A percentile compares a stretch with the other conserved stretches of the same genome.
These are phyloP conservation scores for Trypanosoma cruzi DNA, from an alignment of 208 protist genomes.

Conservation along the genomic window DNA sequence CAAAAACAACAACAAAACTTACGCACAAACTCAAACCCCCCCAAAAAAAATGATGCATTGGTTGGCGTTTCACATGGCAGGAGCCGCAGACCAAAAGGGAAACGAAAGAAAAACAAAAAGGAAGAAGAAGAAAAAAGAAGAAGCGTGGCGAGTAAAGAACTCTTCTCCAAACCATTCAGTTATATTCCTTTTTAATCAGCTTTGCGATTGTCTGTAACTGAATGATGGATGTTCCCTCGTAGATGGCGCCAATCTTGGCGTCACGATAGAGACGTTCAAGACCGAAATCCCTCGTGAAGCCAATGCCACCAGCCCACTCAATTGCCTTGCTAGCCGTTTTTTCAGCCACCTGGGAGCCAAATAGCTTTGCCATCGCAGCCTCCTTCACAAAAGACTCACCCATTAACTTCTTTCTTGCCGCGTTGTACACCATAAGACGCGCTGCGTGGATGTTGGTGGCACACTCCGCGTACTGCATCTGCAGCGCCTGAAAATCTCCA, in stretches of 20 bases:
- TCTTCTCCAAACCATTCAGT: too few relatives aligned
- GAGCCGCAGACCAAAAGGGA: slow-evolving; percentile 10
- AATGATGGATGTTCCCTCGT: slow-evolving; percentile 97
- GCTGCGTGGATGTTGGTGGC: slow-evolving; percentile 78
- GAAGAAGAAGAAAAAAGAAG: slow-evolving; percentile 24
- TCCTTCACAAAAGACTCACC: slow-evolving; percentile 90
- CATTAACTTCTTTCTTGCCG: slow-evolving; percentile 89
- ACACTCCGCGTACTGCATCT: slow-evolving; percentile 91
- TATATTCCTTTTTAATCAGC: slow-evolving; percentile 68
- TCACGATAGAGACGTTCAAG: slow-evolving; percentile 96
- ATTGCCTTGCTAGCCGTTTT: slow-evolving; percentile 83
- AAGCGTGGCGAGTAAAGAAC: background rate
- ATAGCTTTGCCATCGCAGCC: slow-evolving; percentile 96
- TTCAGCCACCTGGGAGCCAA: slow-evolving; percentile 86
- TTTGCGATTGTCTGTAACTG: slow-evolving; percentile 96
- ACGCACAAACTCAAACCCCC: too few relatives aligned
- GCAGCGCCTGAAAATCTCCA: slow-evolving; percentile 95
- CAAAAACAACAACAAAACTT: too few relatives aligned
- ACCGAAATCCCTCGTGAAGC: slow-evolving; percentile 95
- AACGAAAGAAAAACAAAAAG: slow-evolving; percentile 15
- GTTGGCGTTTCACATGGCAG: too few relatives aligned
- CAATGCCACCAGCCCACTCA: slow-evolving; percentile 95
- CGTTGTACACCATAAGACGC: slow-evolving; percentile 92
- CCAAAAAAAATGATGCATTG: too few relatives aligned
- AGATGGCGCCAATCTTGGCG: slow-evolving; percentile 91